Percentiles rank a stretch among this genome's conserved stretches.
phyloP scores from a whole-genome alignment of 2,329 filamentous ascomycete species.

The Stagonosporopsis cucurbitacearum region DNA sequence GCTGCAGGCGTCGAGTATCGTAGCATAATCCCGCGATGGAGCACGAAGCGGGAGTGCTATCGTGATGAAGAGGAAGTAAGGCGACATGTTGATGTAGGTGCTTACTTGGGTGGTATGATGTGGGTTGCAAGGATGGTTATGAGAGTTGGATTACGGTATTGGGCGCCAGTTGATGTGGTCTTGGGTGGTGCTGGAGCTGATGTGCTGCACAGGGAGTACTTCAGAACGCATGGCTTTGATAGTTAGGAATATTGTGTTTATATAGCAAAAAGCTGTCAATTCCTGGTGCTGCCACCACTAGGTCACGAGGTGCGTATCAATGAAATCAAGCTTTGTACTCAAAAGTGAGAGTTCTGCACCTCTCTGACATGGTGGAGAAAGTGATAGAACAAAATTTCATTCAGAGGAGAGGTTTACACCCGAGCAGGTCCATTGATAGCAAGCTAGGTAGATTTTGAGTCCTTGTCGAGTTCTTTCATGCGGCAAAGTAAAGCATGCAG shows the following conservation, averaged over 20 bases:
- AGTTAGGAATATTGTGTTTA: neutral
- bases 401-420: no score
- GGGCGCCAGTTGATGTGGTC: conserved; percentile 10
- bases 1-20: conserved; percentile 4
- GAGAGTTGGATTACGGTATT: conserved; percentile 1
- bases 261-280: no score
- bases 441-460: no score
- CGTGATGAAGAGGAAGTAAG: conserved; percentile 4
- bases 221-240: conserved; percentile 2
- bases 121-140: conserved; percentile 6
- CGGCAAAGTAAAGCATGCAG: no score
- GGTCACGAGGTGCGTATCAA: no score
- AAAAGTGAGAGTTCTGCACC: no score
- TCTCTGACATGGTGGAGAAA: no score
- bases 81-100: conserved; percentile 3
- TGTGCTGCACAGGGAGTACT: conserved; percentile 7
- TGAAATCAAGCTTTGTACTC: no score
- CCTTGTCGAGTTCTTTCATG: no score
- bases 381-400: no score
- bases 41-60: neutral
- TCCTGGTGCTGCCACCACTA: no score
- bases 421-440: no score
- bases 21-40: conserved; percentile 5
- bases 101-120: neutral
- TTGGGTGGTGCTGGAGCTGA: conserved; percentile 3